A percentile compares a stretch with the other conserved stretches of the same genome.
Conservation (phyloP, 2,329 filamentous ascomycete genomes). For the Epichloe sibirici region DNA sequence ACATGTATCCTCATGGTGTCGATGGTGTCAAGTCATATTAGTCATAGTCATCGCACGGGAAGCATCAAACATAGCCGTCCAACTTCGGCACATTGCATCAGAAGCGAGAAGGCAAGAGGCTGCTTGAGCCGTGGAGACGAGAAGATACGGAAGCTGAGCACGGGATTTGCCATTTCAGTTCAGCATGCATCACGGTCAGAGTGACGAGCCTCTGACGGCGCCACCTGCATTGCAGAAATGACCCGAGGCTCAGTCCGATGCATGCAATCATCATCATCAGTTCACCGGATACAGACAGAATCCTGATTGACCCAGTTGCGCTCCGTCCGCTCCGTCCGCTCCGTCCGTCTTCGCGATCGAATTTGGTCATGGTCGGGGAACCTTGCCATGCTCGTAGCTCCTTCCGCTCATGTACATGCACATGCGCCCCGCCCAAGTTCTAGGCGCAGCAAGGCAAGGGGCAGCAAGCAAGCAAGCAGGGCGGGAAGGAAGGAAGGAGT, state of each 20-base stretch:
- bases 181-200: neutral
- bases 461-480: no score
- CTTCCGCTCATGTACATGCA: neutral
- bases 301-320: neutral
- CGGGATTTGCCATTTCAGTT: neutral
- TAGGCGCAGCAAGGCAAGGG: neutral
- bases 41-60: neutral
- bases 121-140: neutral
- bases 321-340: neutral
- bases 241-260: no score
- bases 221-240: neutral
- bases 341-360: constrained; percentile 2
- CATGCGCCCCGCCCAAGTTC: neutral
- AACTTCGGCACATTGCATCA: constrained; percentile 1
- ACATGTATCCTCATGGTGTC: neutral
- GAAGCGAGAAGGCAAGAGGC: neutral
- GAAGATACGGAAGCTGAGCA: neutral
- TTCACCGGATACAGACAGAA: neutral
- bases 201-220: neutral
- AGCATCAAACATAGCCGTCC: neutral
- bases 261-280: neutral
- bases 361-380: neutral
- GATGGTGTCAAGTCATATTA: neutral
- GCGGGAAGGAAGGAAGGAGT: no score
- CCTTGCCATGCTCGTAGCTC: neutral